A percentile compares a stretch with the other conserved stretches of the same genome.
Conservation (phyloP, 345 rosid genomes). For the Citrus reticulata region DNA sequence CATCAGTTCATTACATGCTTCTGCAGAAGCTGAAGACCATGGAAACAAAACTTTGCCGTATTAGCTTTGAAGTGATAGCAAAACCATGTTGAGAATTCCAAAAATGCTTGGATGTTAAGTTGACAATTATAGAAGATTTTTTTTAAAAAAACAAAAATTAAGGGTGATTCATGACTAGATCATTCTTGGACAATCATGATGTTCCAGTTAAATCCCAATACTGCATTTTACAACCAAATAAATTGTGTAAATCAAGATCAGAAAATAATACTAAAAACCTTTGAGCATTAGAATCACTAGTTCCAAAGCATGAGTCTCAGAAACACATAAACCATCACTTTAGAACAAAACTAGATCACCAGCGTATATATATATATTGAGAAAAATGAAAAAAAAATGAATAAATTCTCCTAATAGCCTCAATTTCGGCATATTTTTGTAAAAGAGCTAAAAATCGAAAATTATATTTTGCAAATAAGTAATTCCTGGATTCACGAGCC, state of each 20-base stretch:
- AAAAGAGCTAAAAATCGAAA: background rate
- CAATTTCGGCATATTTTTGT: background rate
- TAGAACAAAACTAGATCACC: background rate
- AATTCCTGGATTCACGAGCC: background rate
- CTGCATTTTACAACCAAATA: background rate
- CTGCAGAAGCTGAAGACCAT: slow-evolving; percentile 72
- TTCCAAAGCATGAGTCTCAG: background rate
- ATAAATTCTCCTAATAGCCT: background rate
- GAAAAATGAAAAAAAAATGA: too few species aligned
- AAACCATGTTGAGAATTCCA: background rate
- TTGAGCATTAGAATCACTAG: background rate
- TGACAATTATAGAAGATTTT: background rate
- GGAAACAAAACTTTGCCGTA: background rate
- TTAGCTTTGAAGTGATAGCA: slow-evolving; percentile 17
- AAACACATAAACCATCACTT: background rate
- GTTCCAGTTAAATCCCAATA: background rate
- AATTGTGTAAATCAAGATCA: background rate
- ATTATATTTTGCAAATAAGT: background rate
- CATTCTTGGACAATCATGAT: background rate
- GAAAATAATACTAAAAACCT: background rate
- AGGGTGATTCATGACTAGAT: background rate
- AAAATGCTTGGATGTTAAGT: background rate
- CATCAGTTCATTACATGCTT: slow-evolving; percentile 93
- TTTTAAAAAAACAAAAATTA: background rate
- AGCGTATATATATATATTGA: background rate